Conservation (phyloP, 805 yeast genomes). For the Torulaspora quercuum region DNA sequence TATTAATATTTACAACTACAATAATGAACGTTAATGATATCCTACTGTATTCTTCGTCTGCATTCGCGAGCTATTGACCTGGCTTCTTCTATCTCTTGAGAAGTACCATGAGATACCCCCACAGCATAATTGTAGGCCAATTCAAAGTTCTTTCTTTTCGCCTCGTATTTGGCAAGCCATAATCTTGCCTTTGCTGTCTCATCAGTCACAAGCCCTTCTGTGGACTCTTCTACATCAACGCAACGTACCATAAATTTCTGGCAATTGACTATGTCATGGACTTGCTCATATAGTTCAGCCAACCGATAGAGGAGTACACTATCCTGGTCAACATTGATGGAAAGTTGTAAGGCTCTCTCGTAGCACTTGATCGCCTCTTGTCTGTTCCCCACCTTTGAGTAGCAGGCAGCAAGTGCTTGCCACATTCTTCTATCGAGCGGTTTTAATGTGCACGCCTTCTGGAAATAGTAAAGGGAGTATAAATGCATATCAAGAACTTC, state of each 20-base stretch:
- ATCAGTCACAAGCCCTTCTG: constrained; percentile 60
- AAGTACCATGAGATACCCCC: constrained; percentile 67
- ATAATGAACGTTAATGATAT: too few species aligned
- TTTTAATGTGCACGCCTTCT: constrained; percentile 80
- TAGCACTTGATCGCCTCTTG: constrained; percentile 78
- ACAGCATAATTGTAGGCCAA: constrained; percentile 71
- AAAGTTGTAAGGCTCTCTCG: constrained; percentile 63
- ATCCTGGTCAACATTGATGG: constrained; percentile 52
- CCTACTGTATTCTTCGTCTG: constrained; percentile 40
- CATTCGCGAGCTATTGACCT: constrained; percentile 78
- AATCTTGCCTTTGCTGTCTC: constrained; percentile 76
- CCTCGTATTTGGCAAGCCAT: constrained; percentile 78
- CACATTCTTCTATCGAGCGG: constrained; percentile 93
- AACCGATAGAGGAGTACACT: constrained; percentile 54
- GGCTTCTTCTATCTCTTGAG: constrained; percentile 87
- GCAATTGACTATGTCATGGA: constrained; percentile 52
- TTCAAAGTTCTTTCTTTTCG: constrained; percentile 53
- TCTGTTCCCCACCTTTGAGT: constrained; percentile 67
- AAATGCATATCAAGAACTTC: constrained; percentile 94
- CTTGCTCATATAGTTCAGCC: constrained; percentile 61
- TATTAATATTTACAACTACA: too few species aligned
- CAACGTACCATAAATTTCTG: constrained; percentile 55
- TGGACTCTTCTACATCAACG: constrained; percentile 56
- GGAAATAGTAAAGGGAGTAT: constrained; percentile 88
- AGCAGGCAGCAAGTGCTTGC: constrained; percentile 91